phyloP scores from a whole-genome alignment of 2,329 filamentous ascomycete species.

The Hymenoscyphus repandus region DNA sequence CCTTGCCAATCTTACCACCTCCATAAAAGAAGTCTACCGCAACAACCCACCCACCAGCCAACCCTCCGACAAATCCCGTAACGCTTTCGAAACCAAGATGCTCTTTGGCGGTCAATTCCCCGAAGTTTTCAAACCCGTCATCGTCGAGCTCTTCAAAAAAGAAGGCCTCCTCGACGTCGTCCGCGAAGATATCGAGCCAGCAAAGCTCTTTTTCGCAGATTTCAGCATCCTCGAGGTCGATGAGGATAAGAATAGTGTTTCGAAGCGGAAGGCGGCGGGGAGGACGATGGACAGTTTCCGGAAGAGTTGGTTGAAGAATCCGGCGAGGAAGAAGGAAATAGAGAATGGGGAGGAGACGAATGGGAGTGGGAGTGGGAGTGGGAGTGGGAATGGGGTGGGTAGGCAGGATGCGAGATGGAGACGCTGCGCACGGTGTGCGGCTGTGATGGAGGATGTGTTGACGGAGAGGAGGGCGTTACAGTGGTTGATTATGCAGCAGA shows the following conservation, averaged over 20 bases:
- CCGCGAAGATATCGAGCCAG: slow-evolving; percentile 30
- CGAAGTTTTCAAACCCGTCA: slow-evolving; percentile 28
- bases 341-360: not conserved
- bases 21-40: slow-evolving; percentile 26
- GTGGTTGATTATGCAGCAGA: slow-evolving; percentile 32
- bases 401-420: slow-evolving; percentile 25
- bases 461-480: slow-evolving; percentile 27
- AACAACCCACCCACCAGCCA: slow-evolving; percentile 15
- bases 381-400: too few species aligned
- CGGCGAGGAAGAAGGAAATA: slow-evolving; percentile 7
- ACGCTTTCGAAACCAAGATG: slow-evolving; percentile 30
- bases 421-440: slow-evolving; percentile 31
- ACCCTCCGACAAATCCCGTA: slow-evolving; percentile 22
- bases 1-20: slow-evolving; percentile 22
- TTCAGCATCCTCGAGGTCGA: slow-evolving; percentile 29
- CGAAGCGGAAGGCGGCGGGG: slow-evolving; percentile 14
- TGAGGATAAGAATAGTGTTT: slow-evolving; percentile 22
- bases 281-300: slow-evolving; percentile 30
- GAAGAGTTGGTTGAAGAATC: slow-evolving; percentile 27
- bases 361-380: not conserved
- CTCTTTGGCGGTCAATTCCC: slow-evolving; percentile 29
- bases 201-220: slow-evolving; percentile 31
- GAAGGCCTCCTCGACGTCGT: slow-evolving; percentile 23
- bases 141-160: slow-evolving; percentile 26
- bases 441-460: slow-evolving; percentile 32